A percentile compares a stretch with the other conserved stretches of the same genome.
phyloP scores from a whole-genome alignment of 2,329 filamentous ascomycete species.

The Spiromastix sp. region DNA sequence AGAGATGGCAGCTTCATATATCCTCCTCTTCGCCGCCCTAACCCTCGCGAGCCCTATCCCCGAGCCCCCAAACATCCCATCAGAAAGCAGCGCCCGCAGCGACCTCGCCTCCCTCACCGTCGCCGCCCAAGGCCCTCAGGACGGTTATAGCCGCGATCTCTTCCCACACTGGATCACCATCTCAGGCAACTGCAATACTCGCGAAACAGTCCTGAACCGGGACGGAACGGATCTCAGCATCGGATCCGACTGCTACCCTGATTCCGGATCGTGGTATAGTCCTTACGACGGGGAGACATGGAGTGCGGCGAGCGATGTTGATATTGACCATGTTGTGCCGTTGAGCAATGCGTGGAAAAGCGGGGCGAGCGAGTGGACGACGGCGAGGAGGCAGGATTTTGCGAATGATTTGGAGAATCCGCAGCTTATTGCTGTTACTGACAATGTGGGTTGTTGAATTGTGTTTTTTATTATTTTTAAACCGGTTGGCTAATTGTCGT shows the following conservation, averaged over 20 bases:
- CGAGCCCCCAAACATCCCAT: slow-evolving; percentile 53
- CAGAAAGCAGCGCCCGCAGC: slow-evolving; percentile 44
- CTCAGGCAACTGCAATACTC: slow-evolving; percentile 58
- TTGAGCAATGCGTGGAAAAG: slow-evolving; percentile 75
- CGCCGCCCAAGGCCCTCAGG: slow-evolving; percentile 42
- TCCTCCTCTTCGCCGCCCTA: slow-evolving; percentile 13
- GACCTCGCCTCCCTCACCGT: slow-evolving; percentile 52
- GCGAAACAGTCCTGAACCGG: slow-evolving; percentile 61
- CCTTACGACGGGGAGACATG: slow-evolving; percentile 66
- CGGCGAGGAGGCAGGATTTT: slow-evolving; percentile 53
- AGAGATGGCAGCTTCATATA: neutral
- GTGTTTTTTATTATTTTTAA: neutral
- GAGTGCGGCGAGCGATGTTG: slow-evolving; percentile 58
- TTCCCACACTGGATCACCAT: slow-evolving; percentile 65
- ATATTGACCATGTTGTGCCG: slow-evolving; percentile 78
- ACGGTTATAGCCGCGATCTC: slow-evolving; percentile 52
- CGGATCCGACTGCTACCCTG: slow-evolving; percentile 50
- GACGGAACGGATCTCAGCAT: slow-evolving; percentile 57
- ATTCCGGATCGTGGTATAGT: slow-evolving; percentile 57
- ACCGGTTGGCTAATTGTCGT: neutral
- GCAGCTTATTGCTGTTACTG: slow-evolving; percentile 70
- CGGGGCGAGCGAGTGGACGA: slow-evolving; percentile 63
- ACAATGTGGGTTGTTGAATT: slow-evolving; percentile 34
- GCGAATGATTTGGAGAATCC: slow-evolving; percentile 69
- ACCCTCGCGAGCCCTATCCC: slow-evolving; percentile 17